Conservation (phyloP, 345 rosid genomes). For the Camelina hispida region DNA sequence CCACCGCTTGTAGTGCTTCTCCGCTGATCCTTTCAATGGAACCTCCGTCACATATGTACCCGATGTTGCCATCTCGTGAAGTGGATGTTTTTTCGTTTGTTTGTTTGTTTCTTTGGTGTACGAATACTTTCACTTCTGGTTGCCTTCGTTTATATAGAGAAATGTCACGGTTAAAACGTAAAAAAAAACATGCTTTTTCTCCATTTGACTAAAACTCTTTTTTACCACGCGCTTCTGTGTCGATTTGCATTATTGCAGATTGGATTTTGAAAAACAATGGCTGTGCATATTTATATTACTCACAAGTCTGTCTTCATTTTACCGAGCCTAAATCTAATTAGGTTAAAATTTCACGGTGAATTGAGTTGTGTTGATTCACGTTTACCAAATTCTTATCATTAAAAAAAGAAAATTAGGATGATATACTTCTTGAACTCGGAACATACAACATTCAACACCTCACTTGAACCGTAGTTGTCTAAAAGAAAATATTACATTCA, state of each 20-base stretch:
- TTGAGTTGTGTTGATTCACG: constrained; percentile 2
- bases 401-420: not conserved
- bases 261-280: too few relatives aligned
- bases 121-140: constrained; percentile 18
- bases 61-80: constrained; percentile 35
- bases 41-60: constrained; percentile 48
- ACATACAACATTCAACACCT: not conserved
- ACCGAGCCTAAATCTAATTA: not conserved
- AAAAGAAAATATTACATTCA: not conserved
- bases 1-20: constrained; percentile 45
- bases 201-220: not conserved
- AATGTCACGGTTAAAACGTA: constrained; percentile 3
- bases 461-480: not conserved
- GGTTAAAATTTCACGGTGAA: not conserved
- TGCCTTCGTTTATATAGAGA: constrained; percentile 37
- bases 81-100: not conserved
- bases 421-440: not conserved
- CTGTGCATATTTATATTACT: too few relatives aligned
- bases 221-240: not conserved
- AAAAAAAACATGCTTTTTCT: not conserved
- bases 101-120: constrained; percentile 10
- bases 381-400: constrained; percentile 14
- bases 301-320: too few relatives aligned
- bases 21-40: constrained; percentile 46
- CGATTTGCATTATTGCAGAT: constrained; percentile 8